Evolutionary conservation across 306 rosid species (phyloP).

Genomic region (Boehmeria nivea): DNA sequence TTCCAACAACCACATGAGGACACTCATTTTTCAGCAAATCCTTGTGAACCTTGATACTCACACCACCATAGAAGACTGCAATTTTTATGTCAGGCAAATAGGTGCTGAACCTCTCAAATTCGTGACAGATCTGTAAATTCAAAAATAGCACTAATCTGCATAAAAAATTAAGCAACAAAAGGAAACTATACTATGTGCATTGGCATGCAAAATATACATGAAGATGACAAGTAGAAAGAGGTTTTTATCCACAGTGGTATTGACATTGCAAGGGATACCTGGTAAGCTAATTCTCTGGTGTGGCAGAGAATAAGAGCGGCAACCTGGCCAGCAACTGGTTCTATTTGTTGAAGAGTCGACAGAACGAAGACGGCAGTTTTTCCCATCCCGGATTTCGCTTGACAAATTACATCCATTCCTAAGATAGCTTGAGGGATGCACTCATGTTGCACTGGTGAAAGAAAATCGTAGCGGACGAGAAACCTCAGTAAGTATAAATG

Average conservation of each 20-base stretch:
- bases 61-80: conserved; percentile 70
- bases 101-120: conserved; percentile 68
- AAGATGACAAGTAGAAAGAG: not conserved
- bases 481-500: conserved; percentile 69
- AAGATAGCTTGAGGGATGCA: conserved; percentile 78
- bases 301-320: conserved; percentile 72
- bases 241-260: not conserved
- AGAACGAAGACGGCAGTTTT: conserved; percentile 73
- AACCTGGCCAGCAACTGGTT: conserved; percentile 68
- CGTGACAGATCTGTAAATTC: conserved; percentile 54
- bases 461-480: conserved; percentile 58
- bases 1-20: conserved; percentile 76
- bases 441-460: conserved; percentile 71
- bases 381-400: conserved; percentile 77
- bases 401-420: conserved; percentile 75
- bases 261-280: conserved; percentile 31
- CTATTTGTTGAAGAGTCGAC: conserved; percentile 66
- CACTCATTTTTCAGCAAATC: conserved; percentile 68
- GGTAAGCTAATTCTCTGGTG: conserved; percentile 68
- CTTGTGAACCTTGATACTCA: conserved; percentile 56
- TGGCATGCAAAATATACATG: not conserved
- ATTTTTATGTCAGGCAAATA: conserved; percentile 54
- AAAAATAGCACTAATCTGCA: no score
- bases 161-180: not conserved
- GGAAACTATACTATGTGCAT: not conserved